Percentiles rank a stretch among this genome's conserved stretches.
phyloP scores from a whole-genome alignment of 2,329 filamentous ascomycete species.

The Clarireedia monteithiana region DNA sequence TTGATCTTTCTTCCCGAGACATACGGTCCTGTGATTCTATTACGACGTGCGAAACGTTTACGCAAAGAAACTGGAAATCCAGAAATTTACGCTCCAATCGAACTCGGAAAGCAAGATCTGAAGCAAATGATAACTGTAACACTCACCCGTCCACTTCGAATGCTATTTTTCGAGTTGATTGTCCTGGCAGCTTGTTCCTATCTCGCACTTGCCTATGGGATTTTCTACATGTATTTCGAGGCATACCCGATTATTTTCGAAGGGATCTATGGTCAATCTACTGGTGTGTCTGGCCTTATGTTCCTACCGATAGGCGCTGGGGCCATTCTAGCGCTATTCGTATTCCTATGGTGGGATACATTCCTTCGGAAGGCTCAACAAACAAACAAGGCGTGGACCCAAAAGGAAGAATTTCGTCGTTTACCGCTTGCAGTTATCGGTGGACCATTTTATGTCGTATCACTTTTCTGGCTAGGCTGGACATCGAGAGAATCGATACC shows the following conservation, averaged over 20 bases:
- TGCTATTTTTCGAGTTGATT: constrained; percentile 54
- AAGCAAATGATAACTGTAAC: constrained; percentile 45
- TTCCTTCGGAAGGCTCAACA: constrained; percentile 43
- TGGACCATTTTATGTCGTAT: constrained; percentile 37
- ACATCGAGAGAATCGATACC: constrained; percentile 43
- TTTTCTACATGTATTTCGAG: constrained; percentile 58
- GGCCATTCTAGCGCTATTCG: constrained; percentile 41
- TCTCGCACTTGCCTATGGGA: constrained; percentile 52
- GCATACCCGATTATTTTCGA: constrained; percentile 58
- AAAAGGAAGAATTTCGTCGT: constrained; percentile 43
- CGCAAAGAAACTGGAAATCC: constrained; percentile 48
- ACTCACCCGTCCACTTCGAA: constrained; percentile 51
- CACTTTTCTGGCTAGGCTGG: constrained; percentile 53
- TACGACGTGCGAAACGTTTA: constrained; percentile 49
- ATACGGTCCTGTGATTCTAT: constrained; percentile 48
- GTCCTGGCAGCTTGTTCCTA: constrained; percentile 55
- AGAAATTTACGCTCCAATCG: constrained; percentile 51
- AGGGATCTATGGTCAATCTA: constrained; percentile 49
- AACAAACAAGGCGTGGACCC: constrained; percentile 37
- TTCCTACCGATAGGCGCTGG: constrained; percentile 48
- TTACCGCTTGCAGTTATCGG: constrained; percentile 40
- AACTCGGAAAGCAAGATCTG: constrained; percentile 50
- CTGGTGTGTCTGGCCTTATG: constrained; percentile 49
- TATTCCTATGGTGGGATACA: constrained; percentile 45
- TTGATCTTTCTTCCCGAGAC: constrained; percentile 61